Evolutionary conservation across 768 basidiomycete genomes (phyloP).

Genomic region (Russula lepida): DNA sequence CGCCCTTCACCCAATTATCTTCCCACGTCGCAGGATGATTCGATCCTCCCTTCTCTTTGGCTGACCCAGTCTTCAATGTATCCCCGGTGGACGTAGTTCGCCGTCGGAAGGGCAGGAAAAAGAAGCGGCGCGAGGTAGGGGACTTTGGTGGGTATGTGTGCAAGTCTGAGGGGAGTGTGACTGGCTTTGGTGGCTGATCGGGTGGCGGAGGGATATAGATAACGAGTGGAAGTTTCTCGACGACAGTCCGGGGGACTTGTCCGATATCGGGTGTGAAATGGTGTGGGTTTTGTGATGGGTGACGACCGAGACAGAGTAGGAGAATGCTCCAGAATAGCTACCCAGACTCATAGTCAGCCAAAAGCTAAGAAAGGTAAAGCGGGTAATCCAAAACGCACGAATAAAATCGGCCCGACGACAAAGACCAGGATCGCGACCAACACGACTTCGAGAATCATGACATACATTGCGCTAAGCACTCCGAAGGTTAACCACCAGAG

Average conservation of each 20-base stretch:
- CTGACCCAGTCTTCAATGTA: slow-evolving; percentile 19
- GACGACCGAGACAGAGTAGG: slow-evolving; percentile 70
- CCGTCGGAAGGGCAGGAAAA: slow-evolving; percentile 33
- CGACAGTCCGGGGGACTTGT: slow-evolving; percentile 59
- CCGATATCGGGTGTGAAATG: slow-evolving; percentile 73
- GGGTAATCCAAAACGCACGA: slow-evolving; percentile 40
- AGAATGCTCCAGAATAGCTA: slow-evolving; percentile 74
- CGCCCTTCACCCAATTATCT: slow-evolving; percentile 66
- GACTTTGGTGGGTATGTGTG: slow-evolving; percentile 58
- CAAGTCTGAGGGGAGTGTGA: slow-evolving; percentile 20
- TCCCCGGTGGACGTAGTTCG: slow-evolving; percentile 6
- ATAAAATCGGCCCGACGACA: slow-evolving; percentile 68
- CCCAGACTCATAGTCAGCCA: background rate
- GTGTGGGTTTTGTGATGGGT: slow-evolving; percentile 65
- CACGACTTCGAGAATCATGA: slow-evolving; percentile 64
- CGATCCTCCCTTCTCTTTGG: slow-evolving; percentile 7
- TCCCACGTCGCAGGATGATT: slow-evolving; percentile 53
- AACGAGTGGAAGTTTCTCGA: slow-evolving; percentile 76
- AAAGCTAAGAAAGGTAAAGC: background rate
- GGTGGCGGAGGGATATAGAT: slow-evolving; percentile 80
- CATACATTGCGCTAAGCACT: slow-evolving; percentile 70
- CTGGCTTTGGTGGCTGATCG: slow-evolving; percentile 26
- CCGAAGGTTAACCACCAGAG: slow-evolving; percentile 84
- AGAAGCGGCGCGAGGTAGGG: slow-evolving; percentile 40
- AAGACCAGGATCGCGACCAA: slow-evolving; percentile 70